These are phyloP conservation scores for Leccinum uliginosum DNA, from an alignment of 768 basidiomycete species.

Conservation along the genomic window DNA sequence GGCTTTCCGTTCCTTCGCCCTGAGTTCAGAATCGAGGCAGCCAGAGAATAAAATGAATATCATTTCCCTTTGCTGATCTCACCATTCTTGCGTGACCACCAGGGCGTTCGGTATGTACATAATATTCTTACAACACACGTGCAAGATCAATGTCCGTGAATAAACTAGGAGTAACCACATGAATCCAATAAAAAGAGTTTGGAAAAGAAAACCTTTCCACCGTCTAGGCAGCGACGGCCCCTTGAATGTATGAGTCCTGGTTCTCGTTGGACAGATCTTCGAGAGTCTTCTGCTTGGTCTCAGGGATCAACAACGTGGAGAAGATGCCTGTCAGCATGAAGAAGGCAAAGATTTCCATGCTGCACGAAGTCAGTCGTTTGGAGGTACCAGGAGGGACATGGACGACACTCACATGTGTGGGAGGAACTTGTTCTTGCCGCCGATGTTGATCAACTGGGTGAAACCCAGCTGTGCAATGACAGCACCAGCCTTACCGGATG, in stretches of 20 bases:
- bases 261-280: conserved; percentile 74
- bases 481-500: conserved; percentile 79
- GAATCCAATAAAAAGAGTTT: background rate
- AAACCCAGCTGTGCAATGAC: conserved; percentile 80
- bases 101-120: background rate
- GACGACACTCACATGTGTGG: conserved; percentile 57
- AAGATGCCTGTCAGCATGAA: conserved; percentile 86
- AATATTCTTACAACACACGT: background rate
- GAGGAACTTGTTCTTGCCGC: conserved; percentile 57
- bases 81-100: background rate
- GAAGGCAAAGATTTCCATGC: conserved; percentile 75
- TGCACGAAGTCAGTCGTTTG: conserved; percentile 20
- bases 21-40: background rate
- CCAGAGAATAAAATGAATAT: background rate
- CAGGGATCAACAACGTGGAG: conserved; percentile 76
- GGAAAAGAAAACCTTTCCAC: background rate
- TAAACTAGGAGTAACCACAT: background rate
- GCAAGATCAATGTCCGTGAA: background rate
- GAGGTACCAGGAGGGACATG: background rate
- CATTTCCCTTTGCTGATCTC: too few relatives aligned
- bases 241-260: conserved; percentile 54
- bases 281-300: conserved; percentile 64
- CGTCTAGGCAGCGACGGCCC: conserved; percentile 11
- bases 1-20: background rate
- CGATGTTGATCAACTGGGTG: conserved; percentile 61